Percentiles rank a stretch among this genome's conserved stretches.
phyloP scores from a whole-genome alignment of 805 yeast species.

The Zygosaccharomyces bailii region DNA sequence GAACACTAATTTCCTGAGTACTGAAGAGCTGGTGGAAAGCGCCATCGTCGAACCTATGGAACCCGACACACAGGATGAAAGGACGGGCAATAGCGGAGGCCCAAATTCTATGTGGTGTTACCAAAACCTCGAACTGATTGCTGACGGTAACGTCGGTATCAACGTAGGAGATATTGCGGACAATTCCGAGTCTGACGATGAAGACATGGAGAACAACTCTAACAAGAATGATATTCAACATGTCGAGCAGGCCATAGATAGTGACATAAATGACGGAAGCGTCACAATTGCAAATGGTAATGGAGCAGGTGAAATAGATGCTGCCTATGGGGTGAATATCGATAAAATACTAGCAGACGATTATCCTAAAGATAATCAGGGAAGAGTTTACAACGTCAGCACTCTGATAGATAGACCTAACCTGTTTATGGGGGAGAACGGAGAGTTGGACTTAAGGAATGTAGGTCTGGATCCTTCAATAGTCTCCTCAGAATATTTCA shows the following conservation, averaged over 20 bases:
- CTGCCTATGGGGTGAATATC: conserved; percentile 14
- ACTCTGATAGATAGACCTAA: conserved; percentile 32
- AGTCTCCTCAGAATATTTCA: conserved; percentile 25
- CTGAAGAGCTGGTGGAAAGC: conserved; percentile 58
- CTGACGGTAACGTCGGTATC: conserved; percentile 15
- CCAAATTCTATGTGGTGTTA: conserved; percentile 2
- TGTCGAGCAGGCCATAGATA: conserved; percentile 1
- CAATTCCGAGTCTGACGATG: conserved; percentile 12
- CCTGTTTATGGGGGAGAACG: conserved; percentile 21
- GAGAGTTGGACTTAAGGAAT: conserved; percentile 18
- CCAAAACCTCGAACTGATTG: conserved; percentile 13
- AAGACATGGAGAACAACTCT: conserved; percentile 2
- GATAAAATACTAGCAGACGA: conserved; percentile 14
- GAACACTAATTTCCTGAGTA: conserved; percentile 48
- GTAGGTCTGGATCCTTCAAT: conserved; percentile 21
- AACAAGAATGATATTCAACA: not conserved
- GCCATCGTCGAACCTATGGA: conserved; percentile 50
- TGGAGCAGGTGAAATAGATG: conserved; percentile 6
- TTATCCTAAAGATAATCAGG: conserved; percentile 9
- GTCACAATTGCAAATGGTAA: conserved; percentile 2
- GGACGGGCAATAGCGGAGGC: not conserved
- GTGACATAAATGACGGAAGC: conserved; percentile 4
- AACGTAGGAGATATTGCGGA: conserved; percentile 10
- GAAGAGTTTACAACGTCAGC: conserved; percentile 25
- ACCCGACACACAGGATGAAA: conserved; percentile 24